Percentiles rank a stretch among this genome's conserved stretches.
These are phyloP conservation scores for Hypoxylon sp. DNA, from an alignment of 2,329 filamentous ascomycete genomes.

Conservation along the genomic window DNA sequence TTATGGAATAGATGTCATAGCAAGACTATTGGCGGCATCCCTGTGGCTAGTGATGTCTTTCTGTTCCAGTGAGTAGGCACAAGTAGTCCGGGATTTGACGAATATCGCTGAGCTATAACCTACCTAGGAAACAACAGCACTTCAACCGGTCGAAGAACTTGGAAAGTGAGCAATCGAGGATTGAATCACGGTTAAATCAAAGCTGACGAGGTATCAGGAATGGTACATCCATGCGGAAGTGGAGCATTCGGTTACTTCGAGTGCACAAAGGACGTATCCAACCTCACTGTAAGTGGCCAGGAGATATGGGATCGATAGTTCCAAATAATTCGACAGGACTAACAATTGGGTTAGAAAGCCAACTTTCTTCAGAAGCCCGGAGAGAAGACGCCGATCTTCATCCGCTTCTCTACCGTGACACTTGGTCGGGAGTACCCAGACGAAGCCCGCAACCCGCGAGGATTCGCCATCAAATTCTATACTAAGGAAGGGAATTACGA, in stretches of 20 bases:
- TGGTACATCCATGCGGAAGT: slow-evolving; percentile 53
- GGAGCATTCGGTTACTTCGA: slow-evolving; percentile 64
- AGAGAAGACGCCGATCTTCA: slow-evolving; percentile 69
- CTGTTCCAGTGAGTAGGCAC: slow-evolving; percentile 58
- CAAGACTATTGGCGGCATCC: slow-evolving; percentile 68
- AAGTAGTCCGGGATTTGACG: no score
- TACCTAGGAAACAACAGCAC: slow-evolving; percentile 61
- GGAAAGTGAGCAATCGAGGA: slow-evolving; percentile 53
- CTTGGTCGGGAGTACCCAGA: slow-evolving; percentile 63
- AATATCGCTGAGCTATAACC: not conserved
- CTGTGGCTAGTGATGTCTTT: slow-evolving; percentile 64
- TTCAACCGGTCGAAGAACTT: slow-evolving; percentile 70
- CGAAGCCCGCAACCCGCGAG: slow-evolving; percentile 73
- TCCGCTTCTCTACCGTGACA: slow-evolving; percentile 83
- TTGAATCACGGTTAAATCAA: not conserved
- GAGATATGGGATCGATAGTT: not conserved
- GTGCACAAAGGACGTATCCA: slow-evolving; percentile 52
- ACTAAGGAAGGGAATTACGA: slow-evolving; percentile 83
- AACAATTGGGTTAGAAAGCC: slow-evolving; percentile 31
- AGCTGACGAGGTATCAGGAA: slow-evolving; percentile 24
- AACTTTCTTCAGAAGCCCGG: slow-evolving; percentile 58
- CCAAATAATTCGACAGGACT: not conserved
- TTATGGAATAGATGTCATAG: slow-evolving; percentile 56
- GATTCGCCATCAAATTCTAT: slow-evolving; percentile 80
- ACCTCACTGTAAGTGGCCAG: slow-evolving; percentile 17